Percentiles rank a stretch among this genome's conserved stretches.
Conservation (phyloP, 2,329 filamentous ascomycete genomes). For the Hypoxylon sp. region DNA sequence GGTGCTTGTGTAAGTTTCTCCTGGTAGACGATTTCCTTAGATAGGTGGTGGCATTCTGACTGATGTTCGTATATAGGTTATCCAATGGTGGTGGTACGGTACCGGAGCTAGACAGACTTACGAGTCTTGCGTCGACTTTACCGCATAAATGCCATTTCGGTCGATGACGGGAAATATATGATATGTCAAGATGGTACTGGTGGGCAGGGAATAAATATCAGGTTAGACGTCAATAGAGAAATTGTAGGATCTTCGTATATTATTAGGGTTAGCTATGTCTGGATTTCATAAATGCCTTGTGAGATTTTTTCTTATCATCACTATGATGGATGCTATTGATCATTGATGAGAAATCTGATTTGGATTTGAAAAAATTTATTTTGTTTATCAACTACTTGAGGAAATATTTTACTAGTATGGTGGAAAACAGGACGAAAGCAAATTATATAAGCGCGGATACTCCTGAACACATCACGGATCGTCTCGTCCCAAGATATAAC, state of each 20-base stretch:
- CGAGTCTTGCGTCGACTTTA: slow-evolving; percentile 53
- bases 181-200: not conserved
- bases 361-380: slow-evolving; percentile 27
- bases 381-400: slow-evolving; percentile 41
- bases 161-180: not conserved
- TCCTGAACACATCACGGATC: slow-evolving; percentile 51
- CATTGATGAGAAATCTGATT: not conserved
- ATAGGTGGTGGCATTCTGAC: slow-evolving; percentile 5
- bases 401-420: slow-evolving; percentile 48
- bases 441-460: slow-evolving; percentile 52
- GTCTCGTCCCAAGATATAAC: slow-evolving; percentile 51
- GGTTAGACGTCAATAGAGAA: slow-evolving; percentile 25
- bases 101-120: slow-evolving; percentile 52
- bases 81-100: slow-evolving; percentile 55
- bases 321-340: not conserved
- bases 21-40: not conserved
- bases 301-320: not conserved
- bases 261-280: slow-evolving; percentile 1
- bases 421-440: slow-evolving; percentile 45
- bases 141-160: slow-evolving; percentile 30
- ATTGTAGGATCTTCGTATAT: slow-evolving; percentile 7
- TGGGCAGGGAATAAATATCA: slow-evolving; percentile 6
- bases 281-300: not conserved
- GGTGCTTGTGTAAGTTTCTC: slow-evolving; percentile 52
- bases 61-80: slow-evolving; percentile 41